Evolutionary conservation across 257 asterid genomes (phyloP).

Genomic region (Verbascum thapsus): DNA sequence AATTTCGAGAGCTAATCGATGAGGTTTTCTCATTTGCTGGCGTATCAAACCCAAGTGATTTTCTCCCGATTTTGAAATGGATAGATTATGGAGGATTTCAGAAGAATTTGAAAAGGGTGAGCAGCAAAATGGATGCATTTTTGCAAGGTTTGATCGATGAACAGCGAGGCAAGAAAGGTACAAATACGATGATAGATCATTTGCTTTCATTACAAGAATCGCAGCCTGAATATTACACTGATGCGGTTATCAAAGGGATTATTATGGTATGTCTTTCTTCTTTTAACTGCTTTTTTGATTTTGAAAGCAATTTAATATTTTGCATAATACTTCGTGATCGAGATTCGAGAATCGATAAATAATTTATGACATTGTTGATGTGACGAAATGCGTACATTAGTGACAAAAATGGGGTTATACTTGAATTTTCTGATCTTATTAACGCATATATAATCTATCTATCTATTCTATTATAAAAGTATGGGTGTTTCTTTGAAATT

Average conservation of each 20-base stretch:
- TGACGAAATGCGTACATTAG: no score
- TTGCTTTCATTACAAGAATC: constrained; percentile 46
- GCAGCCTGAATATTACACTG: constrained; percentile 45
- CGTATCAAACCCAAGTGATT: constrained; percentile 29
- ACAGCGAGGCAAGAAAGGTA: constrained; percentile 25
- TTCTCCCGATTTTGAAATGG: constrained; percentile 36
- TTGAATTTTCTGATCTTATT: no score
- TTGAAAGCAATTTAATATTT: no score
- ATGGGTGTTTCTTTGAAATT: no score
- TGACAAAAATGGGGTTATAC: no score
- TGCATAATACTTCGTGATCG: no score
- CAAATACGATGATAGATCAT: constrained; percentile 44
- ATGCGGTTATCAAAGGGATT: constrained; percentile 46
- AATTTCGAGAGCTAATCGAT: constrained; percentile 31
- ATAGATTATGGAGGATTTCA: constrained; percentile 32
- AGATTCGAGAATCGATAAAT: no score
- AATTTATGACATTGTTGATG: no score
- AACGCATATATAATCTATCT: no score
- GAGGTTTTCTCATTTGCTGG: constrained; percentile 22
- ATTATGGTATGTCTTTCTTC: constrained; percentile 38
- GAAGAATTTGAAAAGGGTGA: constrained; percentile 33
- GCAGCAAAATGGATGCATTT: constrained; percentile 32
- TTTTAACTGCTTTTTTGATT: no score
- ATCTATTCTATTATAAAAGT: no score
- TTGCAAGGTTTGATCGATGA: constrained; percentile 49